Evolutionary conservation across 768 basidiomycete species (phyloP), one percentile per base, ranked within the genome.

Genomic region (Auriculariales sp.): DNA sequence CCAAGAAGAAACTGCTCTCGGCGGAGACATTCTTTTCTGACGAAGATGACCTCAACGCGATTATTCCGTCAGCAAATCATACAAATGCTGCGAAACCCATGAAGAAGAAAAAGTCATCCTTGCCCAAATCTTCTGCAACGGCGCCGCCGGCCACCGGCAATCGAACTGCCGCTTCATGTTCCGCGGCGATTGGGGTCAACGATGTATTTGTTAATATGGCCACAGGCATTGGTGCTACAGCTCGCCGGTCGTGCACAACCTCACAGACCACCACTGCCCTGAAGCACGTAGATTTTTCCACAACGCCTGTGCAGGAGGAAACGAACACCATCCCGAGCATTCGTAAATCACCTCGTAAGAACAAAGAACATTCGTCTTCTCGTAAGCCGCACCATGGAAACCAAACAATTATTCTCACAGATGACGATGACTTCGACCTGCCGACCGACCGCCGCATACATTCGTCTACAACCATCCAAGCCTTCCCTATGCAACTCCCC

Each of bases 271-370:
- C 44, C 44, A 27, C 49, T 28, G 15, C 12, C 29, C 28, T 24
- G 15, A 11, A 28, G n/a, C 24, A 35, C 32, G 32, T n/a, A 15
- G 30, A 28, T 12, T 31, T 30, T 29, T 12, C 50, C n/a, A 25
- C 25, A 49, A 14, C 44, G 15, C 12, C 32, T 15, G 34, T n/a
- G 15, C 29, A n/a, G 9, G 11, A 24, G 46, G 6, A n/a, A n/a
- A n/a, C 31, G 27, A 15, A 28, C 17, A 24, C 51, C 19, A 11
- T 22, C 30, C 15, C 54, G 0, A 54, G 55, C 29, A 4, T 61
- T 10, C 54, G 57, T 12, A 64, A 65, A 44, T 66, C 65, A 1
- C 65, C 63, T 5, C 64, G 61, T n/a, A 61, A 60, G 36, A 59
- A 57, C 5, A 39, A 44, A 19, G 49, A 57, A 28, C 61, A 60